Evolutionary conservation across 495 filamentous ascomycete genomes (phyloP), one percentile per base, ranked within the genome.

Genomic region (Coniosporium apollinis): DNA sequence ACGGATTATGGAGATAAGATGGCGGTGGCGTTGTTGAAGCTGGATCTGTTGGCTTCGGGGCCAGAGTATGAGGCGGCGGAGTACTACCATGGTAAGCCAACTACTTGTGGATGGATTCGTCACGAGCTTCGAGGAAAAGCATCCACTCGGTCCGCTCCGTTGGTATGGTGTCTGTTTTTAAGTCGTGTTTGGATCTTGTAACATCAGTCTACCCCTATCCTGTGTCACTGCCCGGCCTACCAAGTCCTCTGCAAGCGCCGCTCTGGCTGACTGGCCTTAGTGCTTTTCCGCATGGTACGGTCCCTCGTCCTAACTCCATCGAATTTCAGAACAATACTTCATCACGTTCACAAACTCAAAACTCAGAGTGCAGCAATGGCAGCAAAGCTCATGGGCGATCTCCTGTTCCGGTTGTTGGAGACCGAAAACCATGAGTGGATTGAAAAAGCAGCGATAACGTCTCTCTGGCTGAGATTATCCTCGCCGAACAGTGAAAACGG

Each of bases 311-410:
- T 75, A 18, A 70, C 68, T 1, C 72, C 78, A 22, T 49, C 54
- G 2, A 77, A 64, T 39, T 73, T 89, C 51, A 80, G 72, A 47
- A 65, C 49, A 19, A 58, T 87, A 5, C 64, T 82, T 42, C 64
- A 76, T 42, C 72, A 81, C 44, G 68, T 83, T 22, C 66, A 78
- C 38, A 75, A 73, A 44, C 56, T 84, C 1, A 72, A 73, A 32
- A 38, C 42, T 8, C 15, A 42, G 10, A 53, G 48, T 52, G 49
- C 24, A 6, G 42, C 17, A 22, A 19, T 63, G 15, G 72, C 70
- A 3, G 64, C 67, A 36, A 56, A 64, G 29, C 57, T 64, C 8
- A 46, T 85, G 6, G 69, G 74, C 31, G 65, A 77, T 9, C 62
- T 87, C 13, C 60, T 84, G 11, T 37, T 58, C 40, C 52, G 60